phyloP scores from a whole-genome alignment of 306 rosid species.

The Fragaria iinumae region DNA sequence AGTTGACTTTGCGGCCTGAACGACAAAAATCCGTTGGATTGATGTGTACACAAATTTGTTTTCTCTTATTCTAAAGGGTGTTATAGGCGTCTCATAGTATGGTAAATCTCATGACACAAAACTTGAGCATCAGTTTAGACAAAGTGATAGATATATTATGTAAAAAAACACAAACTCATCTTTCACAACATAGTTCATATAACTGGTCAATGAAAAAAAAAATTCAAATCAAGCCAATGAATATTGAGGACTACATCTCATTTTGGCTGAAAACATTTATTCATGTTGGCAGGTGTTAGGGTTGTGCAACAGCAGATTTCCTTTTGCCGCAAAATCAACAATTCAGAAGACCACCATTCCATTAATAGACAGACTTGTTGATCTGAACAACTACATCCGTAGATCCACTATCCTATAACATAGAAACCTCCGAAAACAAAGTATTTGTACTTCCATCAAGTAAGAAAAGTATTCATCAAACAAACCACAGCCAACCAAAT shows the following conservation, averaged over 20 bases:
- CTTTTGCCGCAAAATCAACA: not conserved
- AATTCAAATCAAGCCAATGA: not conserved
- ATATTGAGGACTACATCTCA: not conserved
- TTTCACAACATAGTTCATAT: not conserved
- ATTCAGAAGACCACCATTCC: not conserved
- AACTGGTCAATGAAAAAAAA: not conserved
- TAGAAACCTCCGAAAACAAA: not conserved
- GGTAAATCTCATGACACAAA: not conserved
- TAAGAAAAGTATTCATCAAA: not conserved
- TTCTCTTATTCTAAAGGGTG: not conserved
- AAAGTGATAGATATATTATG: too few relatives aligned
- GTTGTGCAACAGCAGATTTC: not conserved
- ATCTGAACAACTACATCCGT: not conserved
- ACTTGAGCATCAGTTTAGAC: not conserved
- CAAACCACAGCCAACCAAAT: not conserved
- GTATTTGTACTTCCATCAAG: not conserved
- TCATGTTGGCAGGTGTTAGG: not conserved
- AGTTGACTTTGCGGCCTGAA: too few relatives aligned
- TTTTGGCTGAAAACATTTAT: not conserved
- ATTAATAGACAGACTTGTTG: not conserved
- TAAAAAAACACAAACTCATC: not conserved
- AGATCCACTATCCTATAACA: not conserved
- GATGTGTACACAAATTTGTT: too few relatives aligned
- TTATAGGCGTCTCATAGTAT: not conserved
- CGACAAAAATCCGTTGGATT: not conserved